A percentile compares a stretch with the other conserved stretches of the same genome.
phyloP scores from a whole-genome alignment of 768 basidiomycete genomes.

The Pleurotus eryngii region DNA sequence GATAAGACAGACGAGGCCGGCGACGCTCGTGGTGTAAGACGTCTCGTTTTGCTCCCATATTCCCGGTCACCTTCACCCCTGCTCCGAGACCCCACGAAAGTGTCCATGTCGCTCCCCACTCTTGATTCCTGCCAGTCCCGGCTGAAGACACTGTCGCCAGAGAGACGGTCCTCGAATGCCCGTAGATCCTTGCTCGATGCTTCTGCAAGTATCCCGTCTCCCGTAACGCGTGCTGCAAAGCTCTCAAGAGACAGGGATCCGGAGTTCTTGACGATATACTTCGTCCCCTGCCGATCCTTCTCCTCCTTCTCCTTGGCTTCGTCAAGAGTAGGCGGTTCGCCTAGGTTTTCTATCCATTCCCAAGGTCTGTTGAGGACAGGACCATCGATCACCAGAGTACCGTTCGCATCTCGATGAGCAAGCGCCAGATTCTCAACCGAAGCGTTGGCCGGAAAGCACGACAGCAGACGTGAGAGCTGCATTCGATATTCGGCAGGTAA shows the following conservation, averaged over 20 bases:
- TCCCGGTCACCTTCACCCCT: conserved; percentile 16
- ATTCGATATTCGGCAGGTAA: conserved; percentile 54
- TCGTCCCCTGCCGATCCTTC: conserved; percentile 30
- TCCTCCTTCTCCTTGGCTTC: conserved; percentile 38
- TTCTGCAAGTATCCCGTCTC: conserved; percentile 46
- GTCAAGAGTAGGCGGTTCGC: conserved; percentile 46
- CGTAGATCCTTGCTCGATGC: conserved; percentile 38
- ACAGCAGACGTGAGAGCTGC: conserved; percentile 58
- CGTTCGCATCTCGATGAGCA: conserved; percentile 52
- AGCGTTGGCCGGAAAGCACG: conserved; percentile 46
- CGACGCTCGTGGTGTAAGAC: conserved; percentile 30
- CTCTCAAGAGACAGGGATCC: conserved; percentile 70
- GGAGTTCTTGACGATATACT: conserved; percentile 53
- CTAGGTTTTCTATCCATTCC: conserved; percentile 84
- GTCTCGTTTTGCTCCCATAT: conserved; percentile 17
- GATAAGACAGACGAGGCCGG: conserved; percentile 41
- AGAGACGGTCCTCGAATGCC: conserved; percentile 64
- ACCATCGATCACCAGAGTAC: conserved; percentile 43
- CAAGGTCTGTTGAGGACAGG: conserved; percentile 74
- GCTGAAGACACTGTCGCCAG: conserved; percentile 60
- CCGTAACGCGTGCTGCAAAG: conserved; percentile 64
- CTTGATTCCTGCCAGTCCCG: conserved; percentile 80
- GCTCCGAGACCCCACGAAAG: not conserved
- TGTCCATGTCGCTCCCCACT: conserved; percentile 36
- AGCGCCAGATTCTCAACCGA: conserved; percentile 57